These are phyloP conservation scores for Endoconidiophora polonica DNA, from an alignment of 2,329 filamentous ascomycete genomes.

Conservation along the genomic window DNA sequence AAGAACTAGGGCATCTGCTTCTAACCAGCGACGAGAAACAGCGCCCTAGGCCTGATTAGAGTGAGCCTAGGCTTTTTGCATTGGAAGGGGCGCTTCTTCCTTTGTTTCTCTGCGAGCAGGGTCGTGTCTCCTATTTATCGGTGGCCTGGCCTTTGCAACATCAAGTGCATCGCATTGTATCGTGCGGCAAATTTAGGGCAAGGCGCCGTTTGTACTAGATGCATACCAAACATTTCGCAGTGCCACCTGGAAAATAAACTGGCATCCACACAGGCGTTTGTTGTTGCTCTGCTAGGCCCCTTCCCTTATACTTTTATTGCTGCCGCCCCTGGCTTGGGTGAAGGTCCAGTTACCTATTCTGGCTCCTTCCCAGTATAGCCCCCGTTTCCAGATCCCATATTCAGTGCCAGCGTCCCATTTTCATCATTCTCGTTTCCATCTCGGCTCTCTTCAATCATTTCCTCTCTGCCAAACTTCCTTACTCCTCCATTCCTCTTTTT, in stretches of 20 bases:
- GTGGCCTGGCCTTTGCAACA: no score
- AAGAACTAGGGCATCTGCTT: no score
- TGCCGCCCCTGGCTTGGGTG: slow-evolving; percentile 8
- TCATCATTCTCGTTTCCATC: slow-evolving; percentile 5
- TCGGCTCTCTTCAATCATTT: slow-evolving; percentile 13
- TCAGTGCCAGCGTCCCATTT: neutral
- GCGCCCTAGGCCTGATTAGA: no score
- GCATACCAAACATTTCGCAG: no score
- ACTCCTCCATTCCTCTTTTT: neutral
- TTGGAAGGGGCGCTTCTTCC: neutral
- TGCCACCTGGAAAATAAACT: no score
- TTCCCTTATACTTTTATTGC: neutral
- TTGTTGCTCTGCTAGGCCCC: no score
- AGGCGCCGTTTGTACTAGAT: neutral
- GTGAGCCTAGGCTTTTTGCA: neutral
- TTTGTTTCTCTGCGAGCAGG: neutral
- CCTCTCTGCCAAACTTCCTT: slow-evolving; percentile 9
- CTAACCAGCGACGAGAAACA: no score
- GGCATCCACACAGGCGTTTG: no score
- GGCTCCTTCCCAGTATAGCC: neutral
- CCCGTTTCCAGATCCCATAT: neutral
- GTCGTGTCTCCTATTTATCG: neutral
- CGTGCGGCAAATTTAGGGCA: no score
- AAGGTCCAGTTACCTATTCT: neutral
- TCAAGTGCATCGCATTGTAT: no score